These are phyloP conservation scores for Plectosphaerella plurivora DNA, from an alignment of 2,329 filamentous ascomycete genomes.

Conservation along the genomic window DNA sequence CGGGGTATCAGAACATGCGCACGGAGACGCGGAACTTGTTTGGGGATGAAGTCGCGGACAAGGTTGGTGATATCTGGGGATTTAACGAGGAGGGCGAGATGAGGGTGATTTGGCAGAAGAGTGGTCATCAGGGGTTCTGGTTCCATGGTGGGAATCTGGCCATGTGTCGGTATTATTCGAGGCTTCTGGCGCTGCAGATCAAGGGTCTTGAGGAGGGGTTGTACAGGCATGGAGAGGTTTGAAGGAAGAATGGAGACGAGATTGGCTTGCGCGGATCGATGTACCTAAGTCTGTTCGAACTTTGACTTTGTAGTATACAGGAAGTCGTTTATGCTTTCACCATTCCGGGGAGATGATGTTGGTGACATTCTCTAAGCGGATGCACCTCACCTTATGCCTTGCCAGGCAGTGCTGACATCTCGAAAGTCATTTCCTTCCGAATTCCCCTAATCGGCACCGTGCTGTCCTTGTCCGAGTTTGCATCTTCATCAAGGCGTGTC, in stretches of 20 bases:
- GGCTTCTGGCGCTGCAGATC: constrained; percentile 47
- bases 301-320: too few species aligned
- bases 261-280: not conserved
- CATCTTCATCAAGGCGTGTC: constrained; percentile 12
- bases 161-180: constrained; percentile 57
- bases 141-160: constrained; percentile 62
- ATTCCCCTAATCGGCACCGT: constrained; percentile 10
- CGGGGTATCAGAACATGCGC: constrained; percentile 65
- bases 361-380: too few species aligned
- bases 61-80: constrained; percentile 57
- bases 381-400: too few species aligned
- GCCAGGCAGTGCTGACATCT: not conserved
- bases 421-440: constrained; percentile 7
- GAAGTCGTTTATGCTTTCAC: too few species aligned
- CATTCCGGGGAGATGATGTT: too few species aligned
- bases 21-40: constrained; percentile 57
- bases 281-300: too few species aligned
- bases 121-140: constrained; percentile 62
- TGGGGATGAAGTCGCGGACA: constrained; percentile 55
- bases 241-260: not conserved
- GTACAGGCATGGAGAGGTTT: constrained; percentile 23
- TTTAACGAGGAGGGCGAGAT: constrained; percentile 54
- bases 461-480: constrained; percentile 10
- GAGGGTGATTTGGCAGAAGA: constrained; percentile 53
- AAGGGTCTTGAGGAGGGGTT: constrained; percentile 36